Base-by-base conservation (phyloP, 1,284 basidiomycete genomes). In the Ustilago trichophora region DNA sequence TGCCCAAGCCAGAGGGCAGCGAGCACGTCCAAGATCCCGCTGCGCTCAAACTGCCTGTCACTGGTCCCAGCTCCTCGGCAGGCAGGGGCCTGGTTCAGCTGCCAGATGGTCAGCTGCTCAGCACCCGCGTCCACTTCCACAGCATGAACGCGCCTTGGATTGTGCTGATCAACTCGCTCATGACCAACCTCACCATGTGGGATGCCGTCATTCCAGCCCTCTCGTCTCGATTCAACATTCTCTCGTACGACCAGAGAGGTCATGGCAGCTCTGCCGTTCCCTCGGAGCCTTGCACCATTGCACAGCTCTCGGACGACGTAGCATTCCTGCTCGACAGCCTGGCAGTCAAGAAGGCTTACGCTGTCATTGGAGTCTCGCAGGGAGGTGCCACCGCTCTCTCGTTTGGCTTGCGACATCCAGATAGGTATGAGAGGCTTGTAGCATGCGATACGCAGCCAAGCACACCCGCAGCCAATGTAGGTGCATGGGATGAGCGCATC, bases 111-210 rank as follows among this genome's bases (percentile, higher is more conserved):
- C 65, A 72, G 41, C 60, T 64, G 15, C 51, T 77, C 31, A 54
- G 69, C 32, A 76, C 69, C 2, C 56, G 72, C 8, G 59, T 76
- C 7, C 69, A 75, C 54, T 75, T 76, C 57, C 62, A 75, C 56
- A 66, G 58, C 46, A 69, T 75, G 63, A 55, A 32, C 6, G 67
- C 72, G 2, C 73, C 75, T 0, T 83, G 82, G 78, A 59, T 84
- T 46, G 76, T 84, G 43, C 81, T 83, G 35, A 72, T 83, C 72
- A 84, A 84, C 65, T 83, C 82, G 58, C 79, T 84, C 35, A 80
- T 84, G 77, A 83, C 83, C 37, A 81, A 83, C 57, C 76, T 81
- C 40, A 69, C 75, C 18, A 83, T 84, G 82, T 84, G 83, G 83
- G 79, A 82, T 48, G 60, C 57, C 22, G 78, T 81, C 27, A 54